phyloP scores from a whole-genome alignment of 2,329 filamentous ascomycete genomes.

The Cladosporium sp. region DNA sequence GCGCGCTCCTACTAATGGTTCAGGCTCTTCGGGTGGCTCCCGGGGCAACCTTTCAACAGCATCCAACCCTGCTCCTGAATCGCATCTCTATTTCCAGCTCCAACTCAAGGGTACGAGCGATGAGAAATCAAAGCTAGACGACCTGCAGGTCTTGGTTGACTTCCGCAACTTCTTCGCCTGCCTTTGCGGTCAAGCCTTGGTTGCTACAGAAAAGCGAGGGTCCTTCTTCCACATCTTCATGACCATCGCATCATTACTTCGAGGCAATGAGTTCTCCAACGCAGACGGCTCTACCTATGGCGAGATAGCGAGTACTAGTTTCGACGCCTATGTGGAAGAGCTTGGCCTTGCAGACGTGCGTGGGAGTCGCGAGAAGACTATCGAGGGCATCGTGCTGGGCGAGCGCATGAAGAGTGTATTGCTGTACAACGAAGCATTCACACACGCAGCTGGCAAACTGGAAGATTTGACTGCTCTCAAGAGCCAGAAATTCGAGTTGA shows the following conservation, averaged over 20 bases:
- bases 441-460: conserved; percentile 84
- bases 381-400: conserved; percentile 85
- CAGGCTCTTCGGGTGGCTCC: conserved; percentile 36
- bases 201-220: conserved; percentile 57
- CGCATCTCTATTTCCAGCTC: conserved; percentile 61
- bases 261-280: conserved; percentile 61
- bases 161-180: conserved; percentile 67
- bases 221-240: conserved; percentile 62
- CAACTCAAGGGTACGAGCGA: conserved; percentile 47
- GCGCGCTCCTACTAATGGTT: conserved; percentile 26
- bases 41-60: conserved; percentile 49
- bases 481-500: conserved; percentile 67
- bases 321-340: conserved; percentile 75
- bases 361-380: conserved; percentile 78
- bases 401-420: conserved; percentile 80
- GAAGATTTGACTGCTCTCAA: conserved; percentile 69
- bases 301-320: conserved; percentile 63
- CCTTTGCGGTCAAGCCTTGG: conserved; percentile 60
- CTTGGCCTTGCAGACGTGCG: conserved; percentile 76
- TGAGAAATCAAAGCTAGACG: conserved; percentile 43
- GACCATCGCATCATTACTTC: conserved; percentile 58
- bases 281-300: conserved; percentile 64
- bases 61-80: conserved; percentile 51
- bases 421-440: conserved; percentile 88
- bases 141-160: conserved; percentile 57